Evolutionary conservation across 257 asterid genomes (phyloP), one percentile per base, ranked within the genome.

Genomic region (Ophiorrhiza pumila): DNA sequence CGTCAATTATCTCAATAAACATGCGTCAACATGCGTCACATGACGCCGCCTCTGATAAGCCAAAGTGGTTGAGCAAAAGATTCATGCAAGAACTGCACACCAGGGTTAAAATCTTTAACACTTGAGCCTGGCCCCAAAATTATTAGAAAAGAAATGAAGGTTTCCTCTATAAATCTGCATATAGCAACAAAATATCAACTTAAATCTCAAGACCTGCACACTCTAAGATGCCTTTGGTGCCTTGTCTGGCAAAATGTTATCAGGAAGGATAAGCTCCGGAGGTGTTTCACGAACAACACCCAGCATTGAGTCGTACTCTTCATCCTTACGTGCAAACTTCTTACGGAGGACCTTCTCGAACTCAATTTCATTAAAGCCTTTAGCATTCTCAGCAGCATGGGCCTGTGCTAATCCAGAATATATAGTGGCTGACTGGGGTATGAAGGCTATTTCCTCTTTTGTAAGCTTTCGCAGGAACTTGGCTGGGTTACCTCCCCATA

Each of bases 401-500:
- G 66, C 92, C 71, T 85, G 81, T 7, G 97, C 98, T 67, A 91
- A 82, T 82, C 57, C 85, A 65, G 97, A 72, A 75, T 94, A 94
- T 79, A 91, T 91, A 65, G 64, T 25, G 56, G 99, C 99, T 18
- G 97, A 94, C 80, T 87, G 84, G 60, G 96, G 83, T 73, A 94
- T 90, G 87, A 89, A 94, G 65, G 90, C 88, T 45, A 88, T 86
- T 80, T 93, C 98, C 50, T 93, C 96, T 23, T 83, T 94, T 52
- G 90, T 91, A 73, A 93, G 95, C 85, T 94, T 94, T 85, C 98
- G 85, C 82, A 94, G 81, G 74, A 94, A 91, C 80, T 90, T 94
- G 49, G 98, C 98, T 29, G 98, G 98, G 81, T 91, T 94, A 75
- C 98, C 98, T 82, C 97, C 98, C 98, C 98, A 94, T 23, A 94